A percentile compares a stretch with the other conserved stretches of the same genome.
These are phyloP conservation scores for Termitomyces sp. DNA, from an alignment of 768 basidiomycete genomes.

Conservation along the genomic window DNA sequence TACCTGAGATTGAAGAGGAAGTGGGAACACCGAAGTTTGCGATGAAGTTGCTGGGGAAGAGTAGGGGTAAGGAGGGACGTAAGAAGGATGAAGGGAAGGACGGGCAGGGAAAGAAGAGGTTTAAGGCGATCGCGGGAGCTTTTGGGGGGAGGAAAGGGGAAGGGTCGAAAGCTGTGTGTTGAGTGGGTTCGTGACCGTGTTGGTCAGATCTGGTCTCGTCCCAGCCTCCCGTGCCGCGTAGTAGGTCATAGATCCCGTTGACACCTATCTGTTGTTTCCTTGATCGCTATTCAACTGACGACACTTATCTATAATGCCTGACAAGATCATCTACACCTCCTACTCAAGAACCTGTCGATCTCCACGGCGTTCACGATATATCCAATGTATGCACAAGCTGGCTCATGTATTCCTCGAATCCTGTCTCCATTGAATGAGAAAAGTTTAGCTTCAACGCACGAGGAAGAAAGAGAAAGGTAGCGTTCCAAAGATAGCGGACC, in stretches of 20 bases:
- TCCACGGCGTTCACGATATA: background rate
- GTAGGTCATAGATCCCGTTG: no score
- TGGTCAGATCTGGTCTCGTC: no score
- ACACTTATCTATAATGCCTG: background rate
- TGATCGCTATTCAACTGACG: no score
- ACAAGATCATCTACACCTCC: background rate
- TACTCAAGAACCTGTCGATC: background rate
- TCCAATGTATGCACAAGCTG: background rate
- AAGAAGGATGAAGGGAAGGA: background rate
- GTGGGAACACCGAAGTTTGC: background rate
- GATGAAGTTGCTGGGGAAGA: conserved; percentile 26
- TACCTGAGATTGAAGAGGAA: conserved; percentile 13
- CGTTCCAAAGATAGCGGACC: no score
- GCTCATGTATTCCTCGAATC: background rate
- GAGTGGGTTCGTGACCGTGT: background rate
- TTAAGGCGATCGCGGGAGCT: background rate
- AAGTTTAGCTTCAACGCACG: no score
- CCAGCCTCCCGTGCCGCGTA: no score
- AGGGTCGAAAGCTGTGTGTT: background rate
- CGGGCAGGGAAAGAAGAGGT: background rate
- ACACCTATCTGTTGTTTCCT: no score
- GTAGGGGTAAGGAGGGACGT: conserved; percentile 5
- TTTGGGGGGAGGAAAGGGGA: background rate
- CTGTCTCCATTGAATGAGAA: no score
- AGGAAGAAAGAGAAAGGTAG: no score